Base-by-base conservation (phyloP, 1,284 basidiomycete genomes). In the Leccinum subspadiceum region DNA sequence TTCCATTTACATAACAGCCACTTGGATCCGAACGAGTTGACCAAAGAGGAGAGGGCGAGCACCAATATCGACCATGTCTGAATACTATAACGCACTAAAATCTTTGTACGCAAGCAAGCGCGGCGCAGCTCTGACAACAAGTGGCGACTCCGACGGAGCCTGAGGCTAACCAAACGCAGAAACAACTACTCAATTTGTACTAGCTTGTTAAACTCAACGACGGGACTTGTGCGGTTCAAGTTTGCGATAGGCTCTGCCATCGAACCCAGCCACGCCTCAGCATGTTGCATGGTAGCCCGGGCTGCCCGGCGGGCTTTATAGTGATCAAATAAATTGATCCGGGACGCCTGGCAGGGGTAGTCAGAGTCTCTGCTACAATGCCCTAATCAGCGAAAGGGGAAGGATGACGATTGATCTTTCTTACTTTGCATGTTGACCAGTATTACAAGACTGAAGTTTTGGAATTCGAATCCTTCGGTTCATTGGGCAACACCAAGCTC, bases 351-450 rank as follows among this genome's bases (percentile, higher is more conserved):
- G 17, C 9, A 44, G n/a, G n/a, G 41, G 41, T 20, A 46, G 44
- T 20, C 5, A 46, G 9, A 24, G 53, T 22, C 35, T 35, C 61
- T 65, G 58, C 60, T 56, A 41, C 55, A 26, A 57, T 46, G 20
- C 4, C n/a, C 17, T 10, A 17, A 13, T 29, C 39, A 35, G 37
- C 22, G 5, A 56, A 35, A 54, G 13, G 52, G 57, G 33, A 49
- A 50, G 7, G n/a, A 49, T 41, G 13, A 17, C 51, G 35, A 44
- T 51, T 29, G 9, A 46, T 57, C 17, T 51, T 46, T 12, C 22
- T 49, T 8, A 2, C 20, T 44, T 53, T 37, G 26, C 12, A 2
- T 31, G 20, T 50, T 44, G 54, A 60, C 64, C 33, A 53, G 37
- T 39, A n/a, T 20, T 46, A 12, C 44, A 20, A 17, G n/a, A 46